phyloP scores from a whole-genome alignment of 2,329 filamentous ascomycete species.

The Exserohilum rostratum region DNA sequence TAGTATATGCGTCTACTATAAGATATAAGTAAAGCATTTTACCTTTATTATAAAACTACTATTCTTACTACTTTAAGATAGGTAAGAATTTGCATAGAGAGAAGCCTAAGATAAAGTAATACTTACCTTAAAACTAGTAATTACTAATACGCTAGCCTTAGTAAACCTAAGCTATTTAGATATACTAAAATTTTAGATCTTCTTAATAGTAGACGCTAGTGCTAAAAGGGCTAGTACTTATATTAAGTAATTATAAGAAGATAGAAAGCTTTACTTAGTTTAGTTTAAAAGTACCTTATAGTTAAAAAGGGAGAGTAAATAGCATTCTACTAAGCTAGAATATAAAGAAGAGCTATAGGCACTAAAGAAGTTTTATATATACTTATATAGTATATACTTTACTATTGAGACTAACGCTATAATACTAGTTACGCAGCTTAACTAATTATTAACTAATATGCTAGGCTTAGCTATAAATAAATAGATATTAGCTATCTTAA shows the following conservation, averaged over 20 bases:
- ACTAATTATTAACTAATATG: not conserved
- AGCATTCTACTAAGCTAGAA: not conserved
- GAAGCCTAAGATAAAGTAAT: not conserved
- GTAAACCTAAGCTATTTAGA: not conserved
- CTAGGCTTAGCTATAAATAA: not conserved
- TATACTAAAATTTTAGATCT: not conserved
- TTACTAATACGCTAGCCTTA: not conserved
- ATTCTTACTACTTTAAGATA: not conserved
- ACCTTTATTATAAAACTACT: not conserved
- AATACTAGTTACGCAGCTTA: not conserved
- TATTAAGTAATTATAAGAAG: not conserved
- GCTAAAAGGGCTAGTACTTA: not conserved
- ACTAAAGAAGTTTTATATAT: not conserved
- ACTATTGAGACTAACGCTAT: not conserved
- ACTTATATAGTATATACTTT: not conserved
- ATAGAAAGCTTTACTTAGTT: not conserved
- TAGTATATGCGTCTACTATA: slow-evolving; percentile 4
- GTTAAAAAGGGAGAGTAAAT: not conserved
- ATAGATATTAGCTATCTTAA: not conserved
- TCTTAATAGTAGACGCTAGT: not conserved
- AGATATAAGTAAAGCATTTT: not conserved
- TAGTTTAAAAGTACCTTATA: slow-evolving; percentile 2
- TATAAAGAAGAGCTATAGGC: not conserved
- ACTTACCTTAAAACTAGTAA: not conserved
- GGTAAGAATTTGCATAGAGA: not conserved